phyloP scores from a whole-genome alignment of 345 rosid genomes.

The Melaleuca alternifolia region DNA sequence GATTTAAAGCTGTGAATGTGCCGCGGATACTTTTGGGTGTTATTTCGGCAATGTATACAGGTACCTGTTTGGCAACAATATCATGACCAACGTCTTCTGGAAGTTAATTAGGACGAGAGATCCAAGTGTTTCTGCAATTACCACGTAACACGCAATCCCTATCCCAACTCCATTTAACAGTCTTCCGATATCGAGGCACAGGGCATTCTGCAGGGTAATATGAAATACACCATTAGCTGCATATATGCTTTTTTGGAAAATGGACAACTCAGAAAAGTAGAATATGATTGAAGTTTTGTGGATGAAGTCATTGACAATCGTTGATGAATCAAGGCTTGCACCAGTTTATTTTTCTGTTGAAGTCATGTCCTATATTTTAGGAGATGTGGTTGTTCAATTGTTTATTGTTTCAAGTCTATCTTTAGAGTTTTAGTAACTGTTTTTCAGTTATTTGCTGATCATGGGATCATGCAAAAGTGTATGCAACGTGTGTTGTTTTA shows the following conservation, averaged over 20 bases:
- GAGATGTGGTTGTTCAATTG: too few species aligned
- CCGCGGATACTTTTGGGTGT: constrained; percentile 14
- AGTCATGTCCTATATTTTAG: too few species aligned
- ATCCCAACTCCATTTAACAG: constrained; percentile 12
- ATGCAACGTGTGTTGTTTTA: too few species aligned
- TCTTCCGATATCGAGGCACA: constrained; percentile 25
- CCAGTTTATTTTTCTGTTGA: too few species aligned
- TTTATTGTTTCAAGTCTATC: too few species aligned
- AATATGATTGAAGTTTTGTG: not conserved
- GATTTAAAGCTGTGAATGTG: constrained; percentile 8
- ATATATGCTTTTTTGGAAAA: not conserved
- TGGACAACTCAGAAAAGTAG: not conserved
- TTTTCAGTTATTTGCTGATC: too few species aligned
- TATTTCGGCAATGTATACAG: constrained; percentile 19
- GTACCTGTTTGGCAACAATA: constrained; percentile 1
- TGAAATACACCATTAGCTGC: not conserved
- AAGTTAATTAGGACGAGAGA: not conserved
- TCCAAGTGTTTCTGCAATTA: not conserved
- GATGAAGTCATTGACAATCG: not conserved
- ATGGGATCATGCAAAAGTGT: too few species aligned
- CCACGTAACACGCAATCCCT: constrained; percentile 19
- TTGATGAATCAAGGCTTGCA: too few species aligned
- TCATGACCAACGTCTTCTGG: not conserved
- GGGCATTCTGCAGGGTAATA: constrained; percentile 5
- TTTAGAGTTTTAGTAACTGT: too few species aligned